These are phyloP conservation scores for Tylopilus sp. DNA, from an alignment of 1,284 basidiomycete species.

Conservation along the genomic window DNA sequence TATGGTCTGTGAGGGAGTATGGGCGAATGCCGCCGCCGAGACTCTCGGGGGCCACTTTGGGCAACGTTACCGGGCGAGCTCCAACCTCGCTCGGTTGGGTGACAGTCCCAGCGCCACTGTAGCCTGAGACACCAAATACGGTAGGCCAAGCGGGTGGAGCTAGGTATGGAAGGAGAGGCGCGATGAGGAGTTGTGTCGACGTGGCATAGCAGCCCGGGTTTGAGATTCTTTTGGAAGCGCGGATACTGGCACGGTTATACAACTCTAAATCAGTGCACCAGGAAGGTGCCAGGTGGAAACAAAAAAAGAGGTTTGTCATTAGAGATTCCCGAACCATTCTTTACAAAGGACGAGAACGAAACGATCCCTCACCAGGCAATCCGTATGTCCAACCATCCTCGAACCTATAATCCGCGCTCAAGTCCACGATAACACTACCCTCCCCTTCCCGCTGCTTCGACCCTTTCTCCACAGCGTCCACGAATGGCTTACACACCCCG, in stretches of 20 bases:
- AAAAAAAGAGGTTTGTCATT: constrained; percentile 29
- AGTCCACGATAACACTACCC: constrained; percentile 82
- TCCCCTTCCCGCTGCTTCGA: constrained; percentile 57
- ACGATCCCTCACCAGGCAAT: constrained; percentile 84
- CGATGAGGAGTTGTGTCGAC: constrained; percentile 87
- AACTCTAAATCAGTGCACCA: constrained; percentile 61
- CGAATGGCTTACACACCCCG: constrained; percentile 95
- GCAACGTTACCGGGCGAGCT: constrained; percentile 71
- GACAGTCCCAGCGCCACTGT: constrained; percentile 92
- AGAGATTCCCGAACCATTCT: constrained; percentile 8
- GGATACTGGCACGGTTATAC: constrained; percentile 76
- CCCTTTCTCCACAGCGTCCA: constrained; percentile 87
- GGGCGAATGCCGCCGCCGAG: constrained; percentile 78
- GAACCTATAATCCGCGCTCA: constrained; percentile 95
- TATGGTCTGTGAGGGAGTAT: constrained; percentile 94
- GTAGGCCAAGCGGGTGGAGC: constrained; percentile 71
- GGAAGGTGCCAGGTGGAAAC: constrained; percentile 17
- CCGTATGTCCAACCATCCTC: constrained; percentile 96
- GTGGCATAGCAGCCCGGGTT: constrained; percentile 99
- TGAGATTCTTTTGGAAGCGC: constrained; percentile 79
- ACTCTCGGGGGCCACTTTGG: constrained; percentile 81
- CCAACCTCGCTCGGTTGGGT: constrained; percentile 55
- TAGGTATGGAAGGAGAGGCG: constrained; percentile 80
- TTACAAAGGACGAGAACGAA: constrained; percentile 24
- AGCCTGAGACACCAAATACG: constrained; percentile 92